Evolutionary conservation across 805 yeast genomes (phyloP), one percentile per base, ranked within the genome.

Genomic region (Danielia reshetovae): DNA sequence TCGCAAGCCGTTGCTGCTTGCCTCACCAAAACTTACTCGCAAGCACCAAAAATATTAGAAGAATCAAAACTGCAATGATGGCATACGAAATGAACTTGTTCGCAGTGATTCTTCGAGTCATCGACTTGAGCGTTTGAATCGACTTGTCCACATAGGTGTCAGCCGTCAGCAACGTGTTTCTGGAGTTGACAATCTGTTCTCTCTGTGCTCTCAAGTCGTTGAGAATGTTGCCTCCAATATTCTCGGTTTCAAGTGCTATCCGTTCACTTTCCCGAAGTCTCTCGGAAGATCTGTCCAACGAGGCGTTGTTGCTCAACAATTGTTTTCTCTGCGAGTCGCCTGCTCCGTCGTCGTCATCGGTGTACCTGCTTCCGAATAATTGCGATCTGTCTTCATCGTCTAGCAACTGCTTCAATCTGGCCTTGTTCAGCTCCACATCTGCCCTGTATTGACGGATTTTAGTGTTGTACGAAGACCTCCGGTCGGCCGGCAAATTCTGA

Each of bases 21-120:
- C 7, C 22, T 9, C 57, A 82, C 69, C 77, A 73, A 57, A 87
- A 84, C 60, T 90, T 90, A 55, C 87, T 80, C 32, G 85, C 85
- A 36, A 90, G 65, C 5, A 88, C 96, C 44, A 90, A 68, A 43
- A 90, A 64, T 30, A 90, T 90, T 51, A 90, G 70, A 35, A 90
- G 52, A 5, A 90, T 78, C 52, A 90, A 72, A 13, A 90, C 89
- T 5, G 85, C 95, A 36, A 90, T 90, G 38, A 90, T 90, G 8
- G 94, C 94, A 51, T 87, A 85, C 38, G 95, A 85, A 43, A 90
- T 83, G 47, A 89, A 71, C 59, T 87, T 83, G 60, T 90, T 90
- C 5, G 96, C 90, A 8, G 94, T 87, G 70, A 89, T 72, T 51
- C 97, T 69, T 60, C 97, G 74, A 17, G 95, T 83, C 98, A 93